Percentiles rank a stretch among this genome's conserved stretches.
These are phyloP conservation scores for Salix arbutifolia DNA, from an alignment of 345 rosid species.

Conservation along the genomic window DNA sequence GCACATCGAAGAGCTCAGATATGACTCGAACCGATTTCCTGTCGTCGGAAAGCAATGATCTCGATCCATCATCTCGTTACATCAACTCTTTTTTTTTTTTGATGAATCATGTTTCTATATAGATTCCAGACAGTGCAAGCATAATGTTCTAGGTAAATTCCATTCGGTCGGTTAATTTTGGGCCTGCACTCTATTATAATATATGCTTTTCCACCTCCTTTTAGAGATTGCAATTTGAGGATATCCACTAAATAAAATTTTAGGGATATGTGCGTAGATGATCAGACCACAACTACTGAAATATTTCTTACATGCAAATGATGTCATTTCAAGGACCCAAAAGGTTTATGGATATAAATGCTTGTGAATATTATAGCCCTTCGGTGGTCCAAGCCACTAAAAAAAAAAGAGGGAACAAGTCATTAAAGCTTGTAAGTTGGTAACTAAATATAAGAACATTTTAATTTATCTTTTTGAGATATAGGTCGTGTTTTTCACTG, in stretches of 20 bases:
- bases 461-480: too few species aligned
- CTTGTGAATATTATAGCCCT: too few species aligned
- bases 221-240: not conserved
- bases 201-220: not conserved
- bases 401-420: not conserved
- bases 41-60: not conserved
- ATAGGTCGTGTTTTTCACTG: too few species aligned
- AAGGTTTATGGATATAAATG: too few species aligned
- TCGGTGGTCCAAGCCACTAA: too few species aligned
- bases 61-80: not conserved
- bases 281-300: too few species aligned
- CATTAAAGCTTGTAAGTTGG: too few species aligned
- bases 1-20: not conserved
- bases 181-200: not conserved
- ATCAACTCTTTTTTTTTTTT: not conserved
- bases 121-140: slow-evolving; percentile 1
- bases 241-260: not conserved
- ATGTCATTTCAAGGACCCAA: too few species aligned
- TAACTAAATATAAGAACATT: too few species aligned
- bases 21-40: not conserved
- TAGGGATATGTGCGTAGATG: not conserved
- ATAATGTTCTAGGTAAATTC: not conserved
- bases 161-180: not conserved
- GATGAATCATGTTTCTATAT: too few species aligned
- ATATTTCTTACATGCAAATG: too few species aligned